These are phyloP conservation scores for Aurinia saxatilis DNA, from an alignment of 345 rosid species.

Conservation along the genomic window DNA sequence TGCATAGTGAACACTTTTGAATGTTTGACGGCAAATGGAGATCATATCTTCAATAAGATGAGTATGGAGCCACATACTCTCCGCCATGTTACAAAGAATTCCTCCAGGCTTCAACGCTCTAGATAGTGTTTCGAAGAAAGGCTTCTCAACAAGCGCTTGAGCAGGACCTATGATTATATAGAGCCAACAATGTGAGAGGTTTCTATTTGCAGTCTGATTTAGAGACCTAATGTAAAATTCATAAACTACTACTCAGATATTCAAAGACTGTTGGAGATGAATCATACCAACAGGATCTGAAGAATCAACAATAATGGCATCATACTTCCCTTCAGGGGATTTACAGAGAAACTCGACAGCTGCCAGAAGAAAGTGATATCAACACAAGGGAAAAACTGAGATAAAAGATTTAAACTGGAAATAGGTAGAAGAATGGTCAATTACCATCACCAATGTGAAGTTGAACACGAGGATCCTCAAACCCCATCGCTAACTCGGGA, in stretches of 20 bases:
- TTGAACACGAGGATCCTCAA: slow-evolving; percentile 86
- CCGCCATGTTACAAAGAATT: slow-evolving; percentile 93
- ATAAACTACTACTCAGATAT: background rate
- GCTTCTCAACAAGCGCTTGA: slow-evolving; percentile 87
- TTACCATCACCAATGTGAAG: slow-evolving; percentile 97
- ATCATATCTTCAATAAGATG: slow-evolving; percentile 89
- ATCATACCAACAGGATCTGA: slow-evolving; percentile 92
- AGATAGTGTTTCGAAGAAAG: slow-evolving; percentile 76
- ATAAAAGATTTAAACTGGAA: background rate
- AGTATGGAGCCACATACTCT: slow-evolving; percentile 98
- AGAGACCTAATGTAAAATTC: background rate
- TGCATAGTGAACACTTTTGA: slow-evolving; percentile 85
- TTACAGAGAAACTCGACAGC: slow-evolving; percentile 70
- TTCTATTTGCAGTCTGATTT: background rate
- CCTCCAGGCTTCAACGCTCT: slow-evolving; percentile 88
- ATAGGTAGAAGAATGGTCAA: background rate
- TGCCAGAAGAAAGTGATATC: slow-evolving; percentile 35
- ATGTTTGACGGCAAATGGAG: slow-evolving; percentile 58
- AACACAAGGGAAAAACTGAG: background rate
- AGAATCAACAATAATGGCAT: slow-evolving; percentile 91
- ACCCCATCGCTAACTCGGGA: slow-evolving; percentile 79
- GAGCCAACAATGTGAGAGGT: background rate
- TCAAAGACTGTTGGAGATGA: background rate
- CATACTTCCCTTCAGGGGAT: slow-evolving; percentile 69
- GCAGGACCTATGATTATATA: slow-evolving; percentile 69